These are phyloP conservation scores for Inga leiocalycina DNA, from an alignment of 306 rosid genomes.

Conservation along the genomic window DNA sequence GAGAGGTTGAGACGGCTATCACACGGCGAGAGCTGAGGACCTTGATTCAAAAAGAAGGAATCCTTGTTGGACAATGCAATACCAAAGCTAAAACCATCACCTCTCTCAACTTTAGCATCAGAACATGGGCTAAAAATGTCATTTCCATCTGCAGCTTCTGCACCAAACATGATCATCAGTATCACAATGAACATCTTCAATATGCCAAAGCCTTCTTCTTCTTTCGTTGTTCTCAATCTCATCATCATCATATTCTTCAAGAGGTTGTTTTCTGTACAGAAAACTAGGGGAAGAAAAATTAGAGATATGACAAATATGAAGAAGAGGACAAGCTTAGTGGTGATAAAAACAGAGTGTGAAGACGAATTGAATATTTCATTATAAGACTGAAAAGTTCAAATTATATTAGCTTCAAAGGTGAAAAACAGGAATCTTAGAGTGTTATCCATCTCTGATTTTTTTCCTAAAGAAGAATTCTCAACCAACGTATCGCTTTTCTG, in stretches of 20 bases:
- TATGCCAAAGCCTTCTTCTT: conserved; percentile 27
- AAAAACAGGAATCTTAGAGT: not conserved
- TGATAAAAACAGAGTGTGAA: conserved; percentile 46
- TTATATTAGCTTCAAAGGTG: not conserved
- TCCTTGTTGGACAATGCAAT: conserved; percentile 68
- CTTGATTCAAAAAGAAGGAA: conserved; percentile 44
- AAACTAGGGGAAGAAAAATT: conserved; percentile 11
- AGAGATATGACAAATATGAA: not conserved
- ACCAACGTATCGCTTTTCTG: not conserved
- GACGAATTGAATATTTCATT: conserved; percentile 25
- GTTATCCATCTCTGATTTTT: not conserved
- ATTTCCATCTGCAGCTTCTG: conserved; percentile 61
- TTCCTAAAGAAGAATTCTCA: not conserved
- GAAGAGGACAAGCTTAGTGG: conserved; percentile 31
- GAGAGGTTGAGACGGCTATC: conserved; percentile 65
- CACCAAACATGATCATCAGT: conserved; percentile 34
- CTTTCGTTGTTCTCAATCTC: conserved; percentile 32
- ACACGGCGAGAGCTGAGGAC: conserved; percentile 86
- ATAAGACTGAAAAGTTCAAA: not conserved
- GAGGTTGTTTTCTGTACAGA: not conserved
- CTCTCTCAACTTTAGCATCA: conserved; percentile 69
- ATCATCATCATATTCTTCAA: conserved; percentile 21
- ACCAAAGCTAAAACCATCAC: conserved; percentile 88
- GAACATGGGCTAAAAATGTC: conserved; percentile 71
- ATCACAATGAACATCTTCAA: conserved; percentile 32